Conservation (phyloP, 1,284 basidiomycete genomes). For the Crucibulum parvulum region DNA sequence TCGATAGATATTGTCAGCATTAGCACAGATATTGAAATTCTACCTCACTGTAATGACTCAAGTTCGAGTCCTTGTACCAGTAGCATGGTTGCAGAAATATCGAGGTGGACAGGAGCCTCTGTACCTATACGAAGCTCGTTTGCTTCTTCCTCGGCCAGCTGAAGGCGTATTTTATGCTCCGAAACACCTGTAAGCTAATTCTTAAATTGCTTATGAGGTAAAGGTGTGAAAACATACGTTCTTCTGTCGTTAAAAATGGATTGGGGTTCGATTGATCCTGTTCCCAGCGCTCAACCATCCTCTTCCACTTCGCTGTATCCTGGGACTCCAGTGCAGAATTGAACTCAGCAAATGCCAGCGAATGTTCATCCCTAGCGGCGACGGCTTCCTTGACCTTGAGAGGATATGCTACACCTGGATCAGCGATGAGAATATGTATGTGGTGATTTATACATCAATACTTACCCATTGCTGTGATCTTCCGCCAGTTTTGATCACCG, state of each 20-base stretch:
- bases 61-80: conserved; percentile 27
- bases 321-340: conserved; percentile 2
- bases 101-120: conserved; percentile 12
- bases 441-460: background rate
- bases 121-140: conserved; percentile 9
- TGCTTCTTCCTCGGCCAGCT: conserved; percentile 21
- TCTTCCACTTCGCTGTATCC: conserved; percentile 7
- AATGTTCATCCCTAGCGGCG: conserved; percentile 2
- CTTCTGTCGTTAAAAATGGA: conserved; percentile 9
- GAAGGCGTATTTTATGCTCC: conserved; percentile 18
- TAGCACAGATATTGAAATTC: background rate
- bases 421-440: background rate
- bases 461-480: conserved; percentile 22
- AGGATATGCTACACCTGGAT: conserved; percentile 11
- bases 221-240: conserved; percentile 4
- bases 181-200: conserved; percentile 6
- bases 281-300: conserved; percentile 14
- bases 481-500: conserved; percentile 29
- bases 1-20: no score
- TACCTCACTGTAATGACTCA: conserved; percentile 27
- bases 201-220: background rate
- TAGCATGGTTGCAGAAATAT: conserved; percentile 23
- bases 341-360: conserved; percentile 11
- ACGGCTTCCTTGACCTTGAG: conserved; percentile 17
- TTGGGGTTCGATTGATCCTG: conserved; percentile 14